A percentile compares a stretch with the other conserved stretches of the same genome.
These are phyloP conservation scores for Lipomyces oligophaga DNA, from an alignment of 805 yeast species.

Conservation along the genomic window DNA sequence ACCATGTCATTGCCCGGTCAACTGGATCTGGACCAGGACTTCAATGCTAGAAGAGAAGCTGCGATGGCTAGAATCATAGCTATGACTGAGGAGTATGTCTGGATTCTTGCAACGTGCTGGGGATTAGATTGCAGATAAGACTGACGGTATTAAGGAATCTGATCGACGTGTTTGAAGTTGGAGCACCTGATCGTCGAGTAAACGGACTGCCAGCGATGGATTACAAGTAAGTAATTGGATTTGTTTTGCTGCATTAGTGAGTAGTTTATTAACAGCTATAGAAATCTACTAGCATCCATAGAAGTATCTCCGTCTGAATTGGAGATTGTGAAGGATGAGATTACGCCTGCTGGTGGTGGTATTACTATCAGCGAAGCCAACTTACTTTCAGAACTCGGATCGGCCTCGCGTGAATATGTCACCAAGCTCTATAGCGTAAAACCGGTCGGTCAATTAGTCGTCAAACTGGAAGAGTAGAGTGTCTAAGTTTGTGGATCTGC, in stretches of 20 bases:
- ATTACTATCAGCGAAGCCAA: background rate
- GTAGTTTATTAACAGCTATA: no score
- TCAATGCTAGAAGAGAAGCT: conserved; percentile 14
- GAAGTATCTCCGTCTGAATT: no score
- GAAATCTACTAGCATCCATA: no score
- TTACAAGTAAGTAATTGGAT: conserved; percentile 16
- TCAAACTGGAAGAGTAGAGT: conserved; percentile 22
- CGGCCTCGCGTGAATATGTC: conserved; percentile 16
- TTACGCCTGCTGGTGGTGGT: no score
- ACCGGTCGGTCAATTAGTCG: conserved; percentile 24
- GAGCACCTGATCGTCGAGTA: conserved; percentile 23
- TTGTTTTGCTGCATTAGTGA: no score
- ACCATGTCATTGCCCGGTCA: conserved; percentile 19
- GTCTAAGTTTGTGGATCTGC: no score
- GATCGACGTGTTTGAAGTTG: conserved; percentile 28
- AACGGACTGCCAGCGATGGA: conserved; percentile 13
- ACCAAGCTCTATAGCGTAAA: conserved; percentile 17
- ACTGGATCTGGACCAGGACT: conserved; percentile 1
- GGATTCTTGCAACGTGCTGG: background rate
- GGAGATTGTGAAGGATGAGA: no score
- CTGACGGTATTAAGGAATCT: conserved; percentile 12
- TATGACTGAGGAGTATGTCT: conserved; percentile 23
- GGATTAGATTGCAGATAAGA: background rate
- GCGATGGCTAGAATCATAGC: conserved; percentile 27
- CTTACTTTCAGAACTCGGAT: conserved; percentile 17